Conservation (phyloP, 495 filamentous ascomycete genomes). For the Pseudomonodictys pantanalensis region DNA sequence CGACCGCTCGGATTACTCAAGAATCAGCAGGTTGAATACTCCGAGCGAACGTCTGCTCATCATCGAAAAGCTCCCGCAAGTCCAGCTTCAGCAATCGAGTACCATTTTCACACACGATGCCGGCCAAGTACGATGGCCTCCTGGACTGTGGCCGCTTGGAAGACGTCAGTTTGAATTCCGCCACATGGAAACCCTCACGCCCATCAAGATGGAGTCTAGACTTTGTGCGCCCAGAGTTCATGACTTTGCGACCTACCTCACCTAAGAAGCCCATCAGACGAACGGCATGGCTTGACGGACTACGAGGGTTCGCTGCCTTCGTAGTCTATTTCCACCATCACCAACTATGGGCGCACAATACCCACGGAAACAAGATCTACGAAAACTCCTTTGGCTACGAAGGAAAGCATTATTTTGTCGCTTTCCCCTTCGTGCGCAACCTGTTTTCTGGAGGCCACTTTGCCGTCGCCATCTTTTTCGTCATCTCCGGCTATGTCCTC, state of each 20-base stretch:
- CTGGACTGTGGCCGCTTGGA: slow-evolving; percentile 11
- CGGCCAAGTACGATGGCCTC: slow-evolving; percentile 22
- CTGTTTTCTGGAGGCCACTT: slow-evolving; percentile 63
- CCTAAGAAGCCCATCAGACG: slow-evolving; percentile 16
- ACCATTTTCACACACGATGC: slow-evolving; percentile 4
- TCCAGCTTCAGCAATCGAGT: no score
- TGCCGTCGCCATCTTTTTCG: slow-evolving; percentile 73
- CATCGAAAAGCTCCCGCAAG: no score
- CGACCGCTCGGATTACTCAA: no score
- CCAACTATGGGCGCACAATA: slow-evolving; percentile 50
- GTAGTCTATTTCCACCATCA: slow-evolving; percentile 53
- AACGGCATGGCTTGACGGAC: slow-evolving; percentile 45
- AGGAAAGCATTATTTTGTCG: slow-evolving; percentile 51
- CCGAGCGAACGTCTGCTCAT: no score
- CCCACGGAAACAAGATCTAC: slow-evolving; percentile 46
- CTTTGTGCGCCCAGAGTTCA: slow-evolving; percentile 18
- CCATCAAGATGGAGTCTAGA: slow-evolving; percentile 20
- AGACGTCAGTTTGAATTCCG: slow-evolving; percentile 9
- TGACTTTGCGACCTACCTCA: slow-evolving; percentile 1
- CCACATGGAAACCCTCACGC: slow-evolving; percentile 7
- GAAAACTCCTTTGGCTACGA: slow-evolving; percentile 48
- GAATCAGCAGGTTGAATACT: no score
- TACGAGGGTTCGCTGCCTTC: slow-evolving; percentile 54
- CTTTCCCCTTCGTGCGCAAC: slow-evolving; percentile 60
- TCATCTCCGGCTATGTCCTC: slow-evolving; percentile 69